These are phyloP conservation scores for Hymenoscyphus occultus DNA, from an alignment of 2,329 filamentous ascomycete genomes.

Conservation along the genomic window DNA sequence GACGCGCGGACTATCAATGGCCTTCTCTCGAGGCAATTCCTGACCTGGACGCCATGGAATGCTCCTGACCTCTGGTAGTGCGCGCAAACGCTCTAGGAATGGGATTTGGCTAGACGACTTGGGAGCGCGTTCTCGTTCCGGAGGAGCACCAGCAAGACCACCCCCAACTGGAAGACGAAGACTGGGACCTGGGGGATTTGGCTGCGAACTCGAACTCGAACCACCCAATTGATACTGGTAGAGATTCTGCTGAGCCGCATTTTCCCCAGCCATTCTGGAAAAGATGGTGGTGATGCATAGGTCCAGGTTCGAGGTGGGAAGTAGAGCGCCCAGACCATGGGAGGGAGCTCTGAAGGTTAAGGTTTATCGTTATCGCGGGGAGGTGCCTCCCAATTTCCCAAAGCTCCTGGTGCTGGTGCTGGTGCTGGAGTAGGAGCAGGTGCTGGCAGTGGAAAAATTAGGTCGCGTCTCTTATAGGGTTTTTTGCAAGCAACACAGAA, in stretches of 20 bases:
- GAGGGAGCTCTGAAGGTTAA: constrained; percentile 4
- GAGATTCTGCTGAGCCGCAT: constrained; percentile 8
- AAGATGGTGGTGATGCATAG: constrained; percentile 3
- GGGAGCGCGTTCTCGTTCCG: constrained; percentile 8
- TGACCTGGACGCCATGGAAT: constrained; percentile 32
- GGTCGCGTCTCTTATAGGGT: neutral
- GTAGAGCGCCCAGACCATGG: constrained; percentile 1
- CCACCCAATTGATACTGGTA: constrained; percentile 10
- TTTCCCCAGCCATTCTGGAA: constrained; percentile 11
- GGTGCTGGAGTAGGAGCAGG: too few species aligned
- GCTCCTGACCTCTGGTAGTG: constrained; percentile 24
- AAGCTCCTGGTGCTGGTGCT: neutral
- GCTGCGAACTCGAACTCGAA: constrained; percentile 1
- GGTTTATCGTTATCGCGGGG: constrained; percentile 11
- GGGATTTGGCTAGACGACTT: constrained; percentile 14
- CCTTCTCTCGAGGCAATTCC: constrained; percentile 26
- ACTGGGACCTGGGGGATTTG: constrained; percentile 5
- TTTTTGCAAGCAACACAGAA: neutral
- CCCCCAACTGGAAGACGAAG: neutral
- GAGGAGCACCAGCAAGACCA: neutral
- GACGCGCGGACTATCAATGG: constrained; percentile 27
- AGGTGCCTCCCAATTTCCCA: constrained; percentile 5
- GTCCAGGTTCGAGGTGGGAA: neutral
- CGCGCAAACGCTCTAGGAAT: constrained; percentile 23
- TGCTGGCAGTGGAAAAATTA: neutral